phyloP scores from a whole-genome alignment of 169 alveolate species.

The Cryptosporidium parvum region DNA sequence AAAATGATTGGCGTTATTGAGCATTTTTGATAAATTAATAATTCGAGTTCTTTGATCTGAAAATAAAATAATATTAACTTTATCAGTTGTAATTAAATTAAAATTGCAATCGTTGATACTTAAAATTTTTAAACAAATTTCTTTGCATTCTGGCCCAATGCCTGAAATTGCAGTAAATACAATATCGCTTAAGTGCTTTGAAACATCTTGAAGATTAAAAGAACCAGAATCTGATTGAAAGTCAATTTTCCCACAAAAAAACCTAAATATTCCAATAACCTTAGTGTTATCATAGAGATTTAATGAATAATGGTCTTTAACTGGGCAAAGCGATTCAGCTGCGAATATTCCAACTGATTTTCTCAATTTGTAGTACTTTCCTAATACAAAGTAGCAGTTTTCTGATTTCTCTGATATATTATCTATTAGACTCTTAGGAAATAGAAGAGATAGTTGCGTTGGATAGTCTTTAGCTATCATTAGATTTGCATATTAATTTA shows the following conservation, averaged over 20 bases:
- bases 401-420: background rate
- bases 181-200: constrained; percentile 8
- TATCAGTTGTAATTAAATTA: background rate
- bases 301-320: background rate
- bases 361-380: constrained; percentile 14
- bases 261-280: constrained; percentile 21
- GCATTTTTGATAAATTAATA: constrained; percentile 36
- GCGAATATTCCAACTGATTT: constrained; percentile 45
- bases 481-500: constrained; percentile 10
- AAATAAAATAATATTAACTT: constrained; percentile 28
- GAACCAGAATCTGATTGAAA: background rate
- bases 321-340: background rate
- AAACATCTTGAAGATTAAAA: constrained; percentile 3
- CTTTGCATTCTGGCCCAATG: background rate
- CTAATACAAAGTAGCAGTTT: constrained; percentile 10
- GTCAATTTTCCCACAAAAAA: background rate
- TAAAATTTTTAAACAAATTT: constrained; percentile 13
- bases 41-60: constrained; percentile 13
- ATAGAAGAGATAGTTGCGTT: constrained; percentile 37
- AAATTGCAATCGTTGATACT: background rate
- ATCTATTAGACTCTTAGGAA: background rate
- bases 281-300: constrained; percentile 6
- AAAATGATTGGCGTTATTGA: constrained; percentile 30
- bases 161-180: constrained; percentile 13
- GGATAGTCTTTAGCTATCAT: constrained; percentile 28